These are phyloP conservation scores for Lichtheimia hyalospora DNA, from an alignment of 371 early-diverging fungal genomes.

Conservation along the genomic window DNA sequence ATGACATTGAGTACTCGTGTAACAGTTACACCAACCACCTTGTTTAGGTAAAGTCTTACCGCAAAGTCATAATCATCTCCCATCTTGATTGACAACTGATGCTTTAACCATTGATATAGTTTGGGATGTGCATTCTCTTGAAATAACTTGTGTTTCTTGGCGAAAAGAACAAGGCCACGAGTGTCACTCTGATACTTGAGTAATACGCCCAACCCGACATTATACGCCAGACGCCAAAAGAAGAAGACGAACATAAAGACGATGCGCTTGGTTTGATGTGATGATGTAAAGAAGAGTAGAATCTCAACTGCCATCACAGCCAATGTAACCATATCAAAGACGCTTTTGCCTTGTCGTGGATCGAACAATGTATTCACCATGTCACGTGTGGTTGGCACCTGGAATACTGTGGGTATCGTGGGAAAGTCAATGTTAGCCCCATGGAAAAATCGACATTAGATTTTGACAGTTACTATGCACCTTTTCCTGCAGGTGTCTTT, in stretches of 20 bases:
- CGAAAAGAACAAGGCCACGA: conserved; percentile 70
- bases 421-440: neutral
- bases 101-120: conserved; percentile 64
- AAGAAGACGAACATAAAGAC: conserved; percentile 73
- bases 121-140: conserved; percentile 49
- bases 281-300: conserved; percentile 62
- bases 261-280: conserved; percentile 43
- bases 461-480: conserved; percentile 18
- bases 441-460: neutral
- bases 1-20: too few relatives aligned
- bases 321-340: conserved; percentile 77
- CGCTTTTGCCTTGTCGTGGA: conserved; percentile 62
- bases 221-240: conserved; percentile 88
- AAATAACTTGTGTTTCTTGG: conserved; percentile 63
- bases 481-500: conserved; percentile 57
- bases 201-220: conserved; percentile 82
- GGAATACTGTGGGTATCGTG: conserved; percentile 29
- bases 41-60: conserved; percentile 28
- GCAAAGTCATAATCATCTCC: conserved; percentile 81
- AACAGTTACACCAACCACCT: too few relatives aligned
- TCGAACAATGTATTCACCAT: conserved; percentile 72
- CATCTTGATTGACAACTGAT: conserved; percentile 83
- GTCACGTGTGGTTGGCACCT: conserved; percentile 75
- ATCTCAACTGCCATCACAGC: conserved; percentile 68
- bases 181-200: conserved; percentile 81